Conservation (phyloP, 2,329 filamentous ascomycete genomes). For the Fusarium sp. region DNA sequence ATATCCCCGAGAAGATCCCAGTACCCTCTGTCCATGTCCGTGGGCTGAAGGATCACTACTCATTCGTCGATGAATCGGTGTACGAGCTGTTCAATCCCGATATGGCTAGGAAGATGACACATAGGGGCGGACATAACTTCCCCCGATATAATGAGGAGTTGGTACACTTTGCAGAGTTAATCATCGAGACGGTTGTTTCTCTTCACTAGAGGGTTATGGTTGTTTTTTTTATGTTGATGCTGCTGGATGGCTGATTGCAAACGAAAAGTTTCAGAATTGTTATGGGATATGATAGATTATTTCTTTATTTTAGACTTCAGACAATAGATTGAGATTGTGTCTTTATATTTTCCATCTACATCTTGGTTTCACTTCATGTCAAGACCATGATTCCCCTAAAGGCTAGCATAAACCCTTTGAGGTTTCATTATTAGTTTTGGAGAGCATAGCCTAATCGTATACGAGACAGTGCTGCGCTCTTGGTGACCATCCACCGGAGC, state of each 20-base stretch:
- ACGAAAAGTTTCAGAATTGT: not conserved
- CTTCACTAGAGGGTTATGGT: not conserved
- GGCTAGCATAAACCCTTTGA: accelerated
- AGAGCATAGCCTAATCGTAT: not conserved
- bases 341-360: not conserved
- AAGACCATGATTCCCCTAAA: not conserved
- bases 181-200: not conserved
- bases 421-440: not conserved
- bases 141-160: not conserved
- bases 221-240: not conserved
- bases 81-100: not conserved
- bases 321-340: not conserved
- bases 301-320: not conserved
- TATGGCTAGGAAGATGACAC: not conserved
- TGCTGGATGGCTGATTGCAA: not conserved
- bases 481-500: not conserved
- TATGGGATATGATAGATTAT: not conserved
- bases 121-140: not conserved
- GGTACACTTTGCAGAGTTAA: not conserved
- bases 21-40: not conserved
- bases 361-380: too few species aligned
- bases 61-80: not conserved
- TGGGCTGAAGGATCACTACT: not conserved
- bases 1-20: not conserved
- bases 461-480: accelerated